Evolutionary conservation across 306 rosid species (phyloP).

Genomic region (Lathyrus tuberosus): DNA sequence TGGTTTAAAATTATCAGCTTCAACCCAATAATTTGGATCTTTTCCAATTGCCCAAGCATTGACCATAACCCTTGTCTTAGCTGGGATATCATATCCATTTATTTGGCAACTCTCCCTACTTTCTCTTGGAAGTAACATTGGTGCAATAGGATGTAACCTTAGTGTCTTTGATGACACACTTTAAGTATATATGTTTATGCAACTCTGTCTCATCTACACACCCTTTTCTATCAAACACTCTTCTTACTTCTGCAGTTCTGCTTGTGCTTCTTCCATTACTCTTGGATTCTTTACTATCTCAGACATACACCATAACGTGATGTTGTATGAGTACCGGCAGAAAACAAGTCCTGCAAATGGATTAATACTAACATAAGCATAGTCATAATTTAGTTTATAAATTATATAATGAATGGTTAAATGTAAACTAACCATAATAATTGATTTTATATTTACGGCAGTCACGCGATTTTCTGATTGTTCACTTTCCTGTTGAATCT

Average conservation of each 20-base stretch:
- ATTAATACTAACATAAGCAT: not conserved
- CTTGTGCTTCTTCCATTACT: not conserved
- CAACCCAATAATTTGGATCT: not conserved
- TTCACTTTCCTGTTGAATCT: constrained; percentile 17
- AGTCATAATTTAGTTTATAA: not conserved
- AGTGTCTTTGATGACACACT: not conserved
- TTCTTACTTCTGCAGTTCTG: not conserved
- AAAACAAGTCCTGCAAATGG: constrained; percentile 44
- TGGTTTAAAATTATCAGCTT: not conserved
- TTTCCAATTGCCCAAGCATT: not conserved
- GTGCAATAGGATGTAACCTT: not conserved
- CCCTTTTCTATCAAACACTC: not conserved
- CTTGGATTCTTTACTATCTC: not conserved
- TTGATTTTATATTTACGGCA: constrained; percentile 33
- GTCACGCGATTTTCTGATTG: not conserved
- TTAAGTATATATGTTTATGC: not conserved
- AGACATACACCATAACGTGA: constrained; percentile 35
- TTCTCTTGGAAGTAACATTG: constrained; percentile 15
- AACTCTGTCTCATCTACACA: not conserved
- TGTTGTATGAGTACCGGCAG: constrained; percentile 48
- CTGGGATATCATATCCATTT: not conserved
- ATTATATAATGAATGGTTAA: not conserved
- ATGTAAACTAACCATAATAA: constrained; percentile 31
- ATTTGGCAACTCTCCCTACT: not conserved
- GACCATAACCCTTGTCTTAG: not conserved